These are phyloP conservation scores for Fusarium chuoi DNA, from an alignment of 2,329 filamentous ascomycete genomes.

Conservation along the genomic window DNA sequence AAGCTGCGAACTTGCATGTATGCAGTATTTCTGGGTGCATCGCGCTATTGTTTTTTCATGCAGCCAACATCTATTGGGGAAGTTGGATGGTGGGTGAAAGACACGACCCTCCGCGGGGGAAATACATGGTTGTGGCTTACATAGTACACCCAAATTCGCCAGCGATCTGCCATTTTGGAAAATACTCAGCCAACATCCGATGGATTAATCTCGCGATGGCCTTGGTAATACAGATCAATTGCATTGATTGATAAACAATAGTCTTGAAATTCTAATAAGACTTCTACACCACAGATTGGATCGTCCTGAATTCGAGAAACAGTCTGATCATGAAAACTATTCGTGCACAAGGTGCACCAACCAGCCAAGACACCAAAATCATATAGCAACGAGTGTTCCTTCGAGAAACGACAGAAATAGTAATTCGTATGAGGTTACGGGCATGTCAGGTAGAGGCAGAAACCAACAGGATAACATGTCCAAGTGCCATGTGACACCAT, in stretches of 20 bases:
- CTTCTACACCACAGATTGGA: not conserved
- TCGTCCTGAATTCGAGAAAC: not conserved
- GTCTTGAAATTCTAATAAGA: not conserved
- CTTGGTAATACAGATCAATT: not conserved
- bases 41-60: conserved; percentile 6
- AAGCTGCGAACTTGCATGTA: not conserved
- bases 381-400: not conserved
- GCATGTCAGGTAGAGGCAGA: not conserved
- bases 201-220: not conserved
- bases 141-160: not conserved
- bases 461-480: not conserved
- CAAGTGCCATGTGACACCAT: not conserved
- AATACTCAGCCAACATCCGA: not conserved
- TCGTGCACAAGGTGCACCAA: not conserved
- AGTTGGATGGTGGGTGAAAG: not conserved
- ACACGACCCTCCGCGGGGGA: not conserved
- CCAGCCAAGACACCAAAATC: not conserved
- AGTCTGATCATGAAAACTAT: not conserved
- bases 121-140: not conserved
- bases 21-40: not conserved
- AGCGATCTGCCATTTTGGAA: not conserved
- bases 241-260: not conserved
- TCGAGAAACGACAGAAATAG: not conserved
- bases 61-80: conserved; percentile 12
- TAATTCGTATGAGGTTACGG: not conserved